Percentiles rank a stretch among this genome's conserved stretches.
Evolutionary conservation across 495 filamentous ascomycete species (phyloP).

Genomic region (Mytilinidion resinicola): DNA sequence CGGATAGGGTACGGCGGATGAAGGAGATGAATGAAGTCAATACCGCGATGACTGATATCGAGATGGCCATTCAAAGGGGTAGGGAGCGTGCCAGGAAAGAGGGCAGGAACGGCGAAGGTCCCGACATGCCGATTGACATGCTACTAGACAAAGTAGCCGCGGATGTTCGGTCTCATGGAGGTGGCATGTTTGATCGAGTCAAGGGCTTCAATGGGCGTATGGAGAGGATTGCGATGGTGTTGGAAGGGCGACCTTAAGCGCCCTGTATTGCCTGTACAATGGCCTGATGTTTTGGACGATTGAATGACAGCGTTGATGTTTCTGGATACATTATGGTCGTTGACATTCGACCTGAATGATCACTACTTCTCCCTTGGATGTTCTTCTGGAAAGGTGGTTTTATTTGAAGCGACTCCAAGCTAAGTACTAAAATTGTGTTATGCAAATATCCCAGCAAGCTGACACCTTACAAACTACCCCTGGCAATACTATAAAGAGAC

Average conservation of each 20-base stretch:
- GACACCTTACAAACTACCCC: too few relatives aligned
- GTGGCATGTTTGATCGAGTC: conserved; percentile 1
- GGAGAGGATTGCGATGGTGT: conserved; percentile 11
- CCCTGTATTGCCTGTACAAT: too few relatives aligned
- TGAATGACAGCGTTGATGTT: too few relatives aligned
- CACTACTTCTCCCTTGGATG: too few relatives aligned
- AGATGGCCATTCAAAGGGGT: conserved; percentile 16
- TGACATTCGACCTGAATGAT: too few relatives aligned
- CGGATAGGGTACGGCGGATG: conserved; percentile 34
- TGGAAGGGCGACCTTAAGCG: conserved; percentile 16
- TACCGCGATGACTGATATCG: conserved; percentile 17
- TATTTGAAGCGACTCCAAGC: too few relatives aligned
- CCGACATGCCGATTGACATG: conserved; percentile 17
- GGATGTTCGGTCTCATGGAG: conserved; percentile 7
- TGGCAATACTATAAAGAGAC: too few relatives aligned
- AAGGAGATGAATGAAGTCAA: conserved; percentile 11
- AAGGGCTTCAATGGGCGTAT: conserved; percentile 18
- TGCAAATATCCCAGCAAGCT: too few relatives aligned
- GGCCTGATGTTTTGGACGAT: too few relatives aligned
- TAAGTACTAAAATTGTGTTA: too few relatives aligned
- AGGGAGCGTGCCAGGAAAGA: conserved; percentile 6
- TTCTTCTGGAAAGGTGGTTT: too few relatives aligned
- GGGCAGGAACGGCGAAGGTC: conserved; percentile 20
- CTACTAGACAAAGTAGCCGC: conserved; percentile 11
- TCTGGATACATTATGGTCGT: too few relatives aligned